Evolutionary conservation across 768 basidiomycete genomes (phyloP), one percentile per base, ranked within the genome.

Genomic region (Omphalotus guepiniiformis): DNA sequence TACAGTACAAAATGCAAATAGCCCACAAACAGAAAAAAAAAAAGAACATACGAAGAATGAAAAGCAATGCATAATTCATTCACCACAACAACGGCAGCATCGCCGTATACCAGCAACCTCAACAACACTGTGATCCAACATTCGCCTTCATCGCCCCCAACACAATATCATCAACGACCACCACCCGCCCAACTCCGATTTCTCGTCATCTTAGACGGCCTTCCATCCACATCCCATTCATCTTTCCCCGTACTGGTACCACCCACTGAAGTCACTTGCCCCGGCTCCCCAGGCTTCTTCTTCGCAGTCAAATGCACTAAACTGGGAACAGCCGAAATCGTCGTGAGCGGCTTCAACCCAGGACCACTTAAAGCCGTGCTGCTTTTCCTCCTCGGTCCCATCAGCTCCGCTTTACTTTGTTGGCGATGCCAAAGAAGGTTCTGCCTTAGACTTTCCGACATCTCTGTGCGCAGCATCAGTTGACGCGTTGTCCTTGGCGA

Each of bases 401-500:
- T 15, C 2, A 51, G 30, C 36, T 60, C 48, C 44, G 58, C 23
- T 58, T 48, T 47, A 27, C 34, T 67, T 0, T 74, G 72, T 50
- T 77, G 75, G n/a, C 76, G 67, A 46, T 75, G 80, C 82, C 82
- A 83, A 3, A 85, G 63, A 50, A 85, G 56, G 53, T 84, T 80
- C 42, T 79, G 66, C 13, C 83, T 69, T 49, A 85, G 64, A 37
- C 75, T 76, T 62, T 85, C 85, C 42, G 78, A 80, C 50, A 85
- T 61, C 59, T 85, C 83, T n/a, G 76, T 78, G 29, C 78, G 68
- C 39, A 85, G 72, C 81, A 85, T 86, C 57, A 76, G 71, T 47
- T 83, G 68, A 3, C 84, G 68, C 2, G 83, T 83, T 32, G 84
- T 83, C 35, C 80, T 73, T 2, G 83, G 83, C 9, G 82, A 81